Conservation (phyloP, 129 eudicot genomes). For the Deinandra increscens region DNA sequence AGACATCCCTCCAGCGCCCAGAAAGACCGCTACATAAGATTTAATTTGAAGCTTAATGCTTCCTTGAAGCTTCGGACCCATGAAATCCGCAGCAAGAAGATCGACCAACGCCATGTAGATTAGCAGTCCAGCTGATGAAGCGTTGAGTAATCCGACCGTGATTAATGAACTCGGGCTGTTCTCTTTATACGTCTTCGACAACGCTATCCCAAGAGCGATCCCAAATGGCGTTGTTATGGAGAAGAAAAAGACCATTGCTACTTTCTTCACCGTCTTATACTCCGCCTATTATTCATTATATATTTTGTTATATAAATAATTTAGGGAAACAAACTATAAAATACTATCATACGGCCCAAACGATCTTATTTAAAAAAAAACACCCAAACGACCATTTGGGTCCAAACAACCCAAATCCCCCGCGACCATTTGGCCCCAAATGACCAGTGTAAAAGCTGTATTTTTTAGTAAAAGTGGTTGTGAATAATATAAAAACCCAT, state of each 20-base stretch:
- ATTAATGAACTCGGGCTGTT: conserved; percentile 9
- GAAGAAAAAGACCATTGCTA: conserved; percentile 8
- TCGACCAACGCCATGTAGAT: conserved; percentile 16
- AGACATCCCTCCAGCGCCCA: conserved; percentile 19
- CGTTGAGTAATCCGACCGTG: conserved; percentile 21
- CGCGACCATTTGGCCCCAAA: no score
- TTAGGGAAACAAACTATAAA: no score
- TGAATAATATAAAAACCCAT: no score
- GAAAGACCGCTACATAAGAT: conserved; percentile 3
- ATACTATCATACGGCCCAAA: no score
- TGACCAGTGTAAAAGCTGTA: no score
- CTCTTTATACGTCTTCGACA: conserved; percentile 17
- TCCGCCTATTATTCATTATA: conserved; percentile 5
- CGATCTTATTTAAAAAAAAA: no score
- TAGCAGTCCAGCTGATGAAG: conserved; percentile 17
- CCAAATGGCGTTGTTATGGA: conserved; percentile 6
- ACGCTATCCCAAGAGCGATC: conserved; percentile 11
- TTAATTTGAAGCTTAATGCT: conserved; percentile 17
- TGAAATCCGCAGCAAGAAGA: conserved; percentile 17
- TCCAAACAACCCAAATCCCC: no score
- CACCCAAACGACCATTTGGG: no score
- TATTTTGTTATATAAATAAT: no score
- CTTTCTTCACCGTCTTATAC: conserved; percentile 9
- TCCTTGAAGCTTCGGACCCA: conserved; percentile 24
- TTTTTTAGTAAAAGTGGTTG: no score